These are phyloP conservation scores for Tripterygium wilfordii DNA, from an alignment of 177 flowering plant species.

Conservation along the genomic window DNA sequence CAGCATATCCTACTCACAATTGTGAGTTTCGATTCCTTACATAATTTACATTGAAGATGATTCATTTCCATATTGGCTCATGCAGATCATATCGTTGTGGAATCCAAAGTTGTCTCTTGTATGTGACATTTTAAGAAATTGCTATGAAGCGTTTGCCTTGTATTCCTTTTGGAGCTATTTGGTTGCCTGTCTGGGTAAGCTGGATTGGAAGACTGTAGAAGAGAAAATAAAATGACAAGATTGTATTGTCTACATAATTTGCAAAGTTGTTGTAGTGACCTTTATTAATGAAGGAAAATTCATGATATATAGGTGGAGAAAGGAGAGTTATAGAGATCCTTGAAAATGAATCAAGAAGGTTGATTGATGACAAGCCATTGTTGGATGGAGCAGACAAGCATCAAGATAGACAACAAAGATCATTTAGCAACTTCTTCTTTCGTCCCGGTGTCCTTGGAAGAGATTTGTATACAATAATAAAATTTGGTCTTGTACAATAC, in stretches of 20 bases:
- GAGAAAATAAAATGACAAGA: too few species aligned
- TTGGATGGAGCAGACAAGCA: constrained; percentile 32
- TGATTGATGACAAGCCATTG: constrained; percentile 43
- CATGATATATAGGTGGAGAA: constrained; percentile 94
- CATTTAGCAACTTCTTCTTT: constrained; percentile 43
- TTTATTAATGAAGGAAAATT: too few species aligned
- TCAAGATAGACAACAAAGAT: constrained; percentile 7
- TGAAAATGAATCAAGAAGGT: constrained; percentile 52
- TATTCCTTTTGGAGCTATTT: constrained; percentile 85
- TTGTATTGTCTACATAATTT: too few species aligned
- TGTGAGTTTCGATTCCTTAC: too few species aligned
- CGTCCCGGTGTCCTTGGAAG: constrained; percentile 57
- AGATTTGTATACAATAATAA: constrained; percentile 47
- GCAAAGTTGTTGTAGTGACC: too few species aligned
- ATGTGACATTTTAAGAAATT: constrained; percentile 72
- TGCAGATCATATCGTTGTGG: constrained; percentile 68
- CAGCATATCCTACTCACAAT: too few species aligned
- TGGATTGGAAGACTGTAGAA: too few species aligned
- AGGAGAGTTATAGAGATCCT: constrained; percentile 47
- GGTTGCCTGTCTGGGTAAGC: constrained; percentile 85
- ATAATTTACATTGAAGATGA: too few species aligned
- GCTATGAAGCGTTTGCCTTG: constrained; percentile 90
- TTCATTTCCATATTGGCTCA: background rate
- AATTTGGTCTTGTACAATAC: constrained; percentile 87
- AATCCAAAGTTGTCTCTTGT: constrained; percentile 55